phyloP scores from a whole-genome alignment of 495 filamentous ascomycete genomes.

The Penicillium malachiteum region DNA sequence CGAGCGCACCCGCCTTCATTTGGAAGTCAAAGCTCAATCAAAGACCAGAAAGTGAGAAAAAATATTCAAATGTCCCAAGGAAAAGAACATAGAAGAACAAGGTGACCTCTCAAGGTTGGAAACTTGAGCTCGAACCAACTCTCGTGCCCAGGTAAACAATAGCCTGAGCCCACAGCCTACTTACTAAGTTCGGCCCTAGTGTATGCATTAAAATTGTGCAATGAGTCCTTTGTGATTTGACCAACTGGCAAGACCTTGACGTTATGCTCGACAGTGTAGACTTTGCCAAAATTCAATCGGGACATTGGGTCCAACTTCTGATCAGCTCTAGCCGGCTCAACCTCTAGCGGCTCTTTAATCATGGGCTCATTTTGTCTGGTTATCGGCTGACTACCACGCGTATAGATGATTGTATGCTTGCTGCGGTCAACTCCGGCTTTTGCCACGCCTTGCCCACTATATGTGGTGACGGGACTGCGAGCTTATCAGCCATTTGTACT shows the following conservation, averaged over 20 bases:
- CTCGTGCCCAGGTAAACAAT: too few species aligned
- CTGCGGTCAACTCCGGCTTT: constrained; percentile 30
- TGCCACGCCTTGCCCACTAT: constrained; percentile 31
- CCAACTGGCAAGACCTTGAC: constrained; percentile 43
- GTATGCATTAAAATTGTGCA: constrained; percentile 28
- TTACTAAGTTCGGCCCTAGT: constrained; percentile 6
- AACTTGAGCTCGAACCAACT: too few species aligned
- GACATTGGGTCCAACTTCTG: constrained; percentile 38
- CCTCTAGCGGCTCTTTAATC: constrained; percentile 32
- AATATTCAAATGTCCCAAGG: too few species aligned
- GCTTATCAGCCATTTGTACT: too few species aligned
- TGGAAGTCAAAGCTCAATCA: too few species aligned
- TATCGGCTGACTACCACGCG: constrained; percentile 15
- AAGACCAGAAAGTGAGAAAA: too few species aligned
- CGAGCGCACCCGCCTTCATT: not conserved
- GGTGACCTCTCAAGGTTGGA: too few species aligned
- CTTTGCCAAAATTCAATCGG: constrained; percentile 47
- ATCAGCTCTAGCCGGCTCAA: constrained; percentile 20
- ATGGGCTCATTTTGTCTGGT: constrained; percentile 19
- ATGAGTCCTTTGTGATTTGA: constrained; percentile 21
- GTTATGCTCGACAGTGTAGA: constrained; percentile 50
- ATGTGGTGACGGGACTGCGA: constrained; percentile 39
- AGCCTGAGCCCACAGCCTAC: not conserved
- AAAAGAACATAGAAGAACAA: too few species aligned
- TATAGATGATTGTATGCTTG: constrained; percentile 42